Evolutionary conservation across 1,139 yeast genomes (phyloP), one percentile per base, ranked within the genome.

Genomic region (Pichia sp.): DNA sequence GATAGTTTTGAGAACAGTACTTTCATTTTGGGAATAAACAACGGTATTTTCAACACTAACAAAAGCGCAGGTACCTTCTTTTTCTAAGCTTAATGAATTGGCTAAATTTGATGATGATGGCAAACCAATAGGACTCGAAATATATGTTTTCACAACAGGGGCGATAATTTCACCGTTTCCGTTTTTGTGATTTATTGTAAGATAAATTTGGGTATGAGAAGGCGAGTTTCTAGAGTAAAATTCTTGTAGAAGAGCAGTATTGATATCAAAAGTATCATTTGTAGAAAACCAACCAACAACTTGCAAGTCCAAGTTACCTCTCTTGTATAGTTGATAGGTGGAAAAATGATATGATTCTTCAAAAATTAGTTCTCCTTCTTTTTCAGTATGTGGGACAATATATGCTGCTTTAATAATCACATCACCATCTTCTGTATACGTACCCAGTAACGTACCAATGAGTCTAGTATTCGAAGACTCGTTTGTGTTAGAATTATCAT

Each of bases 231-330:
- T 82, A 35, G 80, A 71, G 64, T 82, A 86, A 59, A 85, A 83
- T 58, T 83, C 93, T 60, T 86, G 95, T 56, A 86, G 79, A 52
- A 86, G 72, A n/a, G 85, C 84, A 21, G 93, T 78, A 58, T 82
- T 74, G 47, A 78, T 72, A 63, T 84, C 89, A 50, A 86, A 74
- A 50, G 71, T 72, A 19, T 71, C 64, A 33, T 76, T 66, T 28
- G 89, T 79, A 40, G 93, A 84, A 62, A 84, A 85, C 96, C 96
- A 86, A 43, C 96, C 96, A 44, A 86, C 72, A 42, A 86, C 84
- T 39, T 73, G 71, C 53, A 81, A 85, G 59, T 83, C 83, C 43
- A 93, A 91, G 61, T 80, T 83, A 30, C 93, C 80, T 58, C 77
- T 78, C 64, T 81, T 83, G 64, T 84, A 79, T 57, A 86, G 68